Percentiles rank a stretch among this genome's conserved stretches.
Conservation (phyloP, 192 early-diverging fungal species). For the Dimargaris xerosporica region DNA sequence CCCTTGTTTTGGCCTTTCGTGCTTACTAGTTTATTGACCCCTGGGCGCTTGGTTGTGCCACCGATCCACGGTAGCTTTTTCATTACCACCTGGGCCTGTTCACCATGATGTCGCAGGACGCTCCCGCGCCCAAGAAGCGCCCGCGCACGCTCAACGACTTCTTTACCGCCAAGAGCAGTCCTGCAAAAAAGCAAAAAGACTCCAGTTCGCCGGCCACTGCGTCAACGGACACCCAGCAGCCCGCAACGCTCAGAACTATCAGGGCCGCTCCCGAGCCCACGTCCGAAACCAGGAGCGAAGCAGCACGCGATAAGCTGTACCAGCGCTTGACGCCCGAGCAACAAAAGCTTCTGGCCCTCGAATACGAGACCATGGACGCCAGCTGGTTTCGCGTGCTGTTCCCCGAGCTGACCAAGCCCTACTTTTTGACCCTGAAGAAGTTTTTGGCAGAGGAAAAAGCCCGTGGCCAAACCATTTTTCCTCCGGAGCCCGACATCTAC, state of each 20-base stretch:
- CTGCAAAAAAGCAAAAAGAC: neutral
- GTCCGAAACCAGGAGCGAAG: neutral
- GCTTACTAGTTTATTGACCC: too few relatives aligned
- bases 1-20: too few relatives aligned
- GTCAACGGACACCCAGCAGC: neutral
- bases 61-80: too few relatives aligned
- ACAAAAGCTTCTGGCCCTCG: conserved; percentile 27
- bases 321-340: conserved; percentile 4
- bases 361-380: conserved; percentile 50
- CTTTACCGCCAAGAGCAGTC: neutral
- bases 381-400: conserved; percentile 53
- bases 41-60: too few relatives aligned
- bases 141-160: conserved; percentile 3
- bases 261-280: neutral
- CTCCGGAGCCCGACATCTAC: conserved; percentile 59
- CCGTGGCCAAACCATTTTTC: conserved; percentile 46
- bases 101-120: too few relatives aligned
- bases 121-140: neutral
- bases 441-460: conserved; percentile 42
- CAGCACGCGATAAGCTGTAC: neutral
- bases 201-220: neutral
- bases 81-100: too few relatives aligned
- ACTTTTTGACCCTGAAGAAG: conserved; percentile 43
- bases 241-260: neutral
- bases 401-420: conserved; percentile 41